phyloP scores from a whole-genome alignment of 768 basidiomycete genomes.

The Boletus rex-veris region DNA sequence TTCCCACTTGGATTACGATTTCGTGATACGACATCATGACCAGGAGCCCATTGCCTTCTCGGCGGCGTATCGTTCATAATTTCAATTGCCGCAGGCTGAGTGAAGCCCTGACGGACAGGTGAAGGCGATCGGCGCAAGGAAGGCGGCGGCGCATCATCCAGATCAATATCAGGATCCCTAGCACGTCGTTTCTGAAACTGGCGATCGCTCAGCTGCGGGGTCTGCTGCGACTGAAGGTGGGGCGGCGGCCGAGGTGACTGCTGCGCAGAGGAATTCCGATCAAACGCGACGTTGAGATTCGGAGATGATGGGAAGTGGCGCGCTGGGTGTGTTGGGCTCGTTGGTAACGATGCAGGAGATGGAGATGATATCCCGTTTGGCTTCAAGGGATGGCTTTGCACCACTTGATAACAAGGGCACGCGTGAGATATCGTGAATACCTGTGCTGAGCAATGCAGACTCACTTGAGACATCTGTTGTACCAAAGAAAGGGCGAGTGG shows the following conservation, averaged over 20 bases:
- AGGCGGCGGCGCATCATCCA: conserved; percentile 44
- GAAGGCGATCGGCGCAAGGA: conserved; percentile 39
- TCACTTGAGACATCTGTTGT: conserved; percentile 11
- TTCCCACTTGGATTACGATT: conserved; percentile 7
- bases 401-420: not conserved
- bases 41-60: conserved; percentile 28
- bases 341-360: conserved; percentile 18
- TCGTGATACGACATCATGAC: conserved; percentile 16
- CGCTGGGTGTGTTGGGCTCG: conserved; percentile 19
- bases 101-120: conserved; percentile 15
- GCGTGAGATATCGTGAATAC: conserved; percentile 5
- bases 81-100: conserved; percentile 28
- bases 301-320: conserved; percentile 19
- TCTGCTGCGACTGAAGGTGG: conserved; percentile 10
- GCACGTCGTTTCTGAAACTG: conserved; percentile 26
- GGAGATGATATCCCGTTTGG: conserved; percentile 12
- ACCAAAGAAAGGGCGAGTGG: conserved; percentile 12
- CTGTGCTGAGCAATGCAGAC: not conserved
- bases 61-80: conserved; percentile 27
- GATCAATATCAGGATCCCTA: conserved; percentile 26
- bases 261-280: conserved; percentile 20
- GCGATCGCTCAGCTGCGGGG: conserved; percentile 21
- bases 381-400: conserved; percentile 4
- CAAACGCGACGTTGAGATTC: conserved; percentile 15
- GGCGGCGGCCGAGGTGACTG: conserved; percentile 13